These are phyloP conservation scores for Priceomyces castillae DNA, from an alignment of 805 yeast species.

Conservation along the genomic window DNA sequence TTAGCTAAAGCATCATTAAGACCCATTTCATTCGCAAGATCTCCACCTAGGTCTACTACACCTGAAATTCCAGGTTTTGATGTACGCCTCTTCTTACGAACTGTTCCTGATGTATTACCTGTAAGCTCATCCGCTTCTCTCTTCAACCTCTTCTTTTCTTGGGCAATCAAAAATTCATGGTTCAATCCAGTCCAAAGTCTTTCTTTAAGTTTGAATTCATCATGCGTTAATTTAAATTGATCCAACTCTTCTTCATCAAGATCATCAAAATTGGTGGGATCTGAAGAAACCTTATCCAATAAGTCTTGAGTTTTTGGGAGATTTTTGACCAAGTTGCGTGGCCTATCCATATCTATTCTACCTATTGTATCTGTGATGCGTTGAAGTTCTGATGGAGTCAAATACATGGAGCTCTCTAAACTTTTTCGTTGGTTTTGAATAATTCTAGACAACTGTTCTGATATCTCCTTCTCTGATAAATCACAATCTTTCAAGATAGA, in stretches of 20 bases:
- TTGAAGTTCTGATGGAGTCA: conserved; percentile 18
- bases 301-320: conserved; percentile 60
- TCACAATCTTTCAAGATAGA: conserved; percentile 32
- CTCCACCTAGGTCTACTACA: conserved; percentile 19
- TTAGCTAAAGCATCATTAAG: conserved; percentile 31
- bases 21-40: conserved; percentile 25
- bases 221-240: conserved; percentile 56
- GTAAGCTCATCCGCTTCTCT: conserved; percentile 83
- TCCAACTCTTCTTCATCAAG: conserved; percentile 83
- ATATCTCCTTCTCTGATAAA: conserved; percentile 25
- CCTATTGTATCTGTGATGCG: conserved; percentile 13
- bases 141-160: conserved; percentile 79
- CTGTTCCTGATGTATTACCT: conserved; percentile 56
- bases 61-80: conserved; percentile 18
- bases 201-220: conserved; percentile 72
- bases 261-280: conserved; percentile 54
- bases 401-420: conserved; percentile 20
- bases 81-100: conserved; percentile 42
- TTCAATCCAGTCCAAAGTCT: conserved; percentile 88
- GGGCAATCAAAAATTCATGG: conserved; percentile 79
- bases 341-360: conserved; percentile 27
- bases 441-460: conserved; percentile 19
- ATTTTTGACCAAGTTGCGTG: conserved; percentile 47
- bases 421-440: conserved; percentile 20
- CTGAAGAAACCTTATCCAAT: conserved; percentile 53